phyloP scores from a whole-genome alignment of 1,139 yeast genomes.

The Hyphopichia khmerensis region DNA sequence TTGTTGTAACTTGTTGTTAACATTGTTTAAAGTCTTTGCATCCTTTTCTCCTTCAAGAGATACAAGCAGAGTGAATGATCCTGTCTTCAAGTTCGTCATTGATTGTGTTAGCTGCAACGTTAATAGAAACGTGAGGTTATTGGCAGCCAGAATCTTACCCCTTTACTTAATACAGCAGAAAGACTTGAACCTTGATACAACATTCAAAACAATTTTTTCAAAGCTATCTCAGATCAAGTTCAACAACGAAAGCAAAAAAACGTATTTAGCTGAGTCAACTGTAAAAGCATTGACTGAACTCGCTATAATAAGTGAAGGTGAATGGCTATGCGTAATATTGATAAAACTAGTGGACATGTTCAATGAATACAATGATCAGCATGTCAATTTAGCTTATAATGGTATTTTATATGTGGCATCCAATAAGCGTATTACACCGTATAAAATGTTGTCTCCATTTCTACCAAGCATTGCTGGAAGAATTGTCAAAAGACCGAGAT shows the following conservation, averaged over 20 bases:
- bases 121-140: conserved; percentile 53
- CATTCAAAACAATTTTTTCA: conserved; percentile 36
- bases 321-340: conserved; percentile 58
- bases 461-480: conserved; percentile 72
- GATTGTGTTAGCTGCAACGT: conserved; percentile 17
- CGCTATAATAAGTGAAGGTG: conserved; percentile 59
- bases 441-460: conserved; percentile 75
- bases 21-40: conserved; percentile 47
- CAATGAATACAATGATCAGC: conserved; percentile 60
- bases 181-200: conserved; percentile 30
- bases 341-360: conserved; percentile 59
- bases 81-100: conserved; percentile 22
- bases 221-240: conserved; percentile 37
- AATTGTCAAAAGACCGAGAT: conserved; percentile 59
- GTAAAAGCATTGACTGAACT: conserved; percentile 61
- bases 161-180: conserved; percentile 38
- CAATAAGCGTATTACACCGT: conserved; percentile 51
- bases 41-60: conserved; percentile 46
- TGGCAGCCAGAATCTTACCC: conserved; percentile 49
- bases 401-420: conserved; percentile 51
- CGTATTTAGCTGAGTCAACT: conserved; percentile 61
- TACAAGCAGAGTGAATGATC: conserved; percentile 11
- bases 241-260: conserved; percentile 17
- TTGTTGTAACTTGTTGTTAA: conserved; percentile 42
- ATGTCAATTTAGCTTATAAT: conserved; percentile 62